Percentiles rank a stretch among this genome's conserved stretches.
These are phyloP conservation scores for Tetrahymena borealis DNA, from an alignment of 73 alveolate genomes.

Conservation along the genomic window DNA sequence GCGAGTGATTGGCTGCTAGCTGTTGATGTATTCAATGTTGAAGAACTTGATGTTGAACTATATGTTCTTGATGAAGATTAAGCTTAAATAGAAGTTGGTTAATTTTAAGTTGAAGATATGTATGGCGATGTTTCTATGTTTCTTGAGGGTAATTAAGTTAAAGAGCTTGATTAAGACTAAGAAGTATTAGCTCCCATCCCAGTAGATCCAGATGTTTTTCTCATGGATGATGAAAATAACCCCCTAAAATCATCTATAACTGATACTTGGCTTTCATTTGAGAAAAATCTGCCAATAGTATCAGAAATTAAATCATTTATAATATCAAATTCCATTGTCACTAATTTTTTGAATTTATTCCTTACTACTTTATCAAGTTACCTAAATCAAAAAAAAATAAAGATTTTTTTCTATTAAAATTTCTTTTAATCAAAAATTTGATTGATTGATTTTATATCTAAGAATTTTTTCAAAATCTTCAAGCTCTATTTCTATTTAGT, in stretches of 20 bases:
- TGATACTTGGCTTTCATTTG: not conserved
- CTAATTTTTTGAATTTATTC: not conserved
- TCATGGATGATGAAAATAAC: not conserved
- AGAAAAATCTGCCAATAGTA: not conserved
- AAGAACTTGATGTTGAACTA: not conserved
- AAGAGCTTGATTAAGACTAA: not conserved
- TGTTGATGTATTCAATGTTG: not conserved
- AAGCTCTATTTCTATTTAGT: too few relatives aligned
- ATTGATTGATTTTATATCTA: not conserved
- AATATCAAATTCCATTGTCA: not conserved
- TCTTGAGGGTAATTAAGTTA: not conserved
- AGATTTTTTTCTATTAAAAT: not conserved
- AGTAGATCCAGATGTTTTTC: not conserved
- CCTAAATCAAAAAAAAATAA: not conserved
- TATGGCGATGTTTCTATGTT: not conserved
- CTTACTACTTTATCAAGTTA: not conserved
- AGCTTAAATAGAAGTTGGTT: not conserved
- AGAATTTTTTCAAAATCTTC: too few relatives aligned
- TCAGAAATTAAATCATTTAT: not conserved
- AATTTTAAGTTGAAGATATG: not conserved
- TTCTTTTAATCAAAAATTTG: not conserved
- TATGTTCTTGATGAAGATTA: not conserved
- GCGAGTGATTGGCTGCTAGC: not conserved
- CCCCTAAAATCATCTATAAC: not conserved
- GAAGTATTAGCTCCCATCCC: not conserved